These are phyloP conservation scores for Lotus japonicus DNA, from an alignment of 306 rosid species.

Conservation along the genomic window DNA sequence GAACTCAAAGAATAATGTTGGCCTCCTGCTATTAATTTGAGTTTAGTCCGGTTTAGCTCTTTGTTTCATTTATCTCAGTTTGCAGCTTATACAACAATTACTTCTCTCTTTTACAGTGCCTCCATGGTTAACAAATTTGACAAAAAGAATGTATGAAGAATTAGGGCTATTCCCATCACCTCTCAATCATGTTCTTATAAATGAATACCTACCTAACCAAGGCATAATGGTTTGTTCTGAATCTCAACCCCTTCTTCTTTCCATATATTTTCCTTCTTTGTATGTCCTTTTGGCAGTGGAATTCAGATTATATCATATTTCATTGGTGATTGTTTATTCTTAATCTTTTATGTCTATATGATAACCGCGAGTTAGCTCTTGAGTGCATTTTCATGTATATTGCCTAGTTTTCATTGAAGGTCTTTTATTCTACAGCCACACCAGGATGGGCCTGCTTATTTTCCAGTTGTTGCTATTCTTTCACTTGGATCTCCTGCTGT, in stretches of 20 bases:
- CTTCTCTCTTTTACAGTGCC: slow-evolving; percentile 52
- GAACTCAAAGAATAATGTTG: neutral
- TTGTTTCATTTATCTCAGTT: neutral
- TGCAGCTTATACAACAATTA: slow-evolving; percentile 3
- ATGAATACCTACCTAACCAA: slow-evolving; percentile 80
- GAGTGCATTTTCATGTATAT: neutral
- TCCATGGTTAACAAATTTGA: slow-evolving; percentile 66
- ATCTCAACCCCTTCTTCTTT: slow-evolving; percentile 15
- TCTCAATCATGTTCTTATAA: slow-evolving; percentile 86
- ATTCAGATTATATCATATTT: neutral
- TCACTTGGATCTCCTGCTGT: slow-evolving; percentile 82
- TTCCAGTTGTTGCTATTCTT: slow-evolving; percentile 83
- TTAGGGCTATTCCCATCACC: slow-evolving; percentile 60
- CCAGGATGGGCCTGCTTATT: slow-evolving; percentile 91
- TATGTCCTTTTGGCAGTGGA: neutral
- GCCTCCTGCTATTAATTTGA: neutral
- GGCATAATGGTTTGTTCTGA: slow-evolving; percentile 74
- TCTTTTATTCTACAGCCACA: slow-evolving; percentile 56
- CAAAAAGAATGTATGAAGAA: slow-evolving; percentile 53
- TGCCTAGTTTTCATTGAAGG: neutral
- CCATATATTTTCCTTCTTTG: neutral
- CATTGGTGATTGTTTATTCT: neutral
- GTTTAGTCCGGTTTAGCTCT: neutral
- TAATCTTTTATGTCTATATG: neutral
- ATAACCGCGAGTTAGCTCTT: neutral